phyloP scores from a whole-genome alignment of 2,329 filamentous ascomycete species.

The Neonectria faginata region DNA sequence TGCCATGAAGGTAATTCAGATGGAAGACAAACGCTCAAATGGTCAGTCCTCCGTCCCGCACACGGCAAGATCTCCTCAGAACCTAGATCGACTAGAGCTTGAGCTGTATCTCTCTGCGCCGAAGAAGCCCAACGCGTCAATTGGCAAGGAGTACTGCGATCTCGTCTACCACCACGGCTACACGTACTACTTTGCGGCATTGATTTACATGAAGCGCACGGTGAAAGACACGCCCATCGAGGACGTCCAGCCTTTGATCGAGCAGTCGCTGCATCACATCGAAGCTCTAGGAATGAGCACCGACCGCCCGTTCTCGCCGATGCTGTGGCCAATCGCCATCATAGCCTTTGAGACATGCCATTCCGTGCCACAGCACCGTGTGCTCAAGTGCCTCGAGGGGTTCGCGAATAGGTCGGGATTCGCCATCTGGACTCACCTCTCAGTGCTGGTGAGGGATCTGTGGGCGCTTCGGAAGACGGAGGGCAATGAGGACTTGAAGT shows the following conservation, averaged over 20 bases:
- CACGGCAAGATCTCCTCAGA: conserved; percentile 17
- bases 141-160: conserved; percentile 35
- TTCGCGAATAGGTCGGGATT: conserved; percentile 37
- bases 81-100: conserved; percentile 39
- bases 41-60: background rate
- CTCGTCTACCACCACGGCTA: conserved; percentile 43
- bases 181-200: conserved; percentile 40
- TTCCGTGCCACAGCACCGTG: conserved; percentile 34
- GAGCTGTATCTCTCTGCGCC: conserved; percentile 39
- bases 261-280: conserved; percentile 39
- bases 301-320: conserved; percentile 37
- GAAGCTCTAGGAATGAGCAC: conserved; percentile 35
- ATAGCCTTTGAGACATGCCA: conserved; percentile 38
- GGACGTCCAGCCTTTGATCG: conserved; percentile 40
- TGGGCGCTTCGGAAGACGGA: conserved; percentile 35
- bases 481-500: conserved; percentile 36
- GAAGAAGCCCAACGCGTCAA: conserved; percentile 25
- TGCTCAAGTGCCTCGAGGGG: conserved; percentile 33
- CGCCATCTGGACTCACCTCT: conserved; percentile 40
- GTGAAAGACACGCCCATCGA: conserved; percentile 36
- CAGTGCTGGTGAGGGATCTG: conserved; percentile 33
- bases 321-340: conserved; percentile 43
- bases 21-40: conserved; percentile 28
- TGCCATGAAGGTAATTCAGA: conserved; percentile 36
- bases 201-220: conserved; percentile 44